These are phyloP conservation scores for Alternaria sp. DNA, from an alignment of 2,329 filamentous ascomycete genomes.

Conservation along the genomic window DNA sequence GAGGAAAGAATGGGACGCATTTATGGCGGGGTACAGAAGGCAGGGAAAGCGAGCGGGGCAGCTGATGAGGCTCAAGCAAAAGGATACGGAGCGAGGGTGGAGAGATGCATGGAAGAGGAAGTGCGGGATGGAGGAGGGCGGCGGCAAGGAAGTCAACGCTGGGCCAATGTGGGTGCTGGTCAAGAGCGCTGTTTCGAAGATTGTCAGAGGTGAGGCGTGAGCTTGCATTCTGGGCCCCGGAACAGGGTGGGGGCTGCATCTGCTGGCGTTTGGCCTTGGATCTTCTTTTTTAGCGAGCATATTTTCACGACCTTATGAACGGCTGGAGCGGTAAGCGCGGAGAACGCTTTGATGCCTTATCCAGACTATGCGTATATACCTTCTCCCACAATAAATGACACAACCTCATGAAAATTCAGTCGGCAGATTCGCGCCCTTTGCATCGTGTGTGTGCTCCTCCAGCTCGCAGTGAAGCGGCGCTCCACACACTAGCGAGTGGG, in stretches of 20 bases:
- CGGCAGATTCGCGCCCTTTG: neutral
- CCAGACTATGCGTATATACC: neutral
- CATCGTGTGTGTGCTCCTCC: neutral
- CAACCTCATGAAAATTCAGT: neutral
- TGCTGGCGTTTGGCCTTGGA: conserved; percentile 2
- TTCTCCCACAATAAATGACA: neutral
- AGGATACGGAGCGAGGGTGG: conserved; percentile 28
- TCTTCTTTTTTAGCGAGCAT: conserved; percentile 4
- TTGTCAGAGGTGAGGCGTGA: conserved; percentile 33
- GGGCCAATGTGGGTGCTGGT: conserved; percentile 38
- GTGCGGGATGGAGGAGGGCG: conserved; percentile 27
- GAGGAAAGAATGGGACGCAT: conserved; percentile 29
- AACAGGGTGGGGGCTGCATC: neutral
- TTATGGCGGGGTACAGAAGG: conserved; percentile 30
- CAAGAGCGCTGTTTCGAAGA: conserved; percentile 30
- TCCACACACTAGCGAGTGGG: conserved; percentile 1
- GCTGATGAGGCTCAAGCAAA: conserved; percentile 26
- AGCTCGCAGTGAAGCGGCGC: conserved; percentile 1
- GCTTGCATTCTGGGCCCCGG: neutral
- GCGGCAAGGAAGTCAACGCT: conserved; percentile 29
- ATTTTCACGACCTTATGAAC: neutral
- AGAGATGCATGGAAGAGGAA: conserved; percentile 32
- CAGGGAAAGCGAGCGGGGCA: conserved; percentile 29
- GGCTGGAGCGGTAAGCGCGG: neutral
- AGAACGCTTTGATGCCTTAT: neutral